These are phyloP conservation scores for Zoysia pacifica DNA, from an alignment of 176 grass and related monocot species.

Conservation along the genomic window DNA sequence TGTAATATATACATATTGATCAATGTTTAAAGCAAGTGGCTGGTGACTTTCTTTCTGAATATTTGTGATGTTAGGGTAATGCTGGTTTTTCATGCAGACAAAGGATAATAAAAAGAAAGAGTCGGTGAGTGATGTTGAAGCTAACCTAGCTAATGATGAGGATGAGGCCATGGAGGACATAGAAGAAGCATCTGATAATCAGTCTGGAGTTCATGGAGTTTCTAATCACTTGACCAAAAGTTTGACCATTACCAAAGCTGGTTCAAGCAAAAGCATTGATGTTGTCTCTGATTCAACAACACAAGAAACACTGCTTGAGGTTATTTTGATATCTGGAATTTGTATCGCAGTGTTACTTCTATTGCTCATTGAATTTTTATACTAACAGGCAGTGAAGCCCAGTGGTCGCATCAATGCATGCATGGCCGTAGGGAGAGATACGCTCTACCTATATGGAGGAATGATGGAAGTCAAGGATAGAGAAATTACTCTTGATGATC, in stretches of 20 bases:
- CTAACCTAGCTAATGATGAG: constrained; percentile 56
- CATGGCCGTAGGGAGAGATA: constrained; percentile 86
- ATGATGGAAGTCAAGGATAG: constrained; percentile 98
- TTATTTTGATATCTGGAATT: constrained; percentile 41
- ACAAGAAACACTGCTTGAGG: constrained; percentile 60
- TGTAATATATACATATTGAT: neutral
- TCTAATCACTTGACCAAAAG: constrained; percentile 77
- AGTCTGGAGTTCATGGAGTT: constrained; percentile 62
- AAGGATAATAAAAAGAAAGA: constrained; percentile 77
- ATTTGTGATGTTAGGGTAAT: constrained; percentile 22
- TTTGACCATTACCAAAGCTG: constrained; percentile 55
- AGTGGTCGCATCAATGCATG: constrained; percentile 95
- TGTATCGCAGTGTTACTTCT: constrained; percentile 30
- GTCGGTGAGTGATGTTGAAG: constrained; percentile 46
- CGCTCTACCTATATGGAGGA: constrained; percentile 89
- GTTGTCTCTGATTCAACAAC: constrained; percentile 48
- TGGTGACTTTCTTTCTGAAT: constrained; percentile 6
- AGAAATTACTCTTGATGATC: constrained; percentile 97
- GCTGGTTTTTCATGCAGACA: constrained; percentile 47
- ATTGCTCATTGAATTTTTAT: constrained; percentile 24
- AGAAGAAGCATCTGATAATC: constrained; percentile 47
- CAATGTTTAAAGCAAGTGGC: neutral
- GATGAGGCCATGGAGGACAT: constrained; percentile 65
- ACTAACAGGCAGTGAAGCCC: constrained; percentile 69
- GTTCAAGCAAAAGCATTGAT: constrained; percentile 57